Percentiles rank a stretch among this genome's conserved stretches.
Conservation (phyloP, 2,329 filamentous ascomycete species). For the Pestalotiopsis sp. region DNA sequence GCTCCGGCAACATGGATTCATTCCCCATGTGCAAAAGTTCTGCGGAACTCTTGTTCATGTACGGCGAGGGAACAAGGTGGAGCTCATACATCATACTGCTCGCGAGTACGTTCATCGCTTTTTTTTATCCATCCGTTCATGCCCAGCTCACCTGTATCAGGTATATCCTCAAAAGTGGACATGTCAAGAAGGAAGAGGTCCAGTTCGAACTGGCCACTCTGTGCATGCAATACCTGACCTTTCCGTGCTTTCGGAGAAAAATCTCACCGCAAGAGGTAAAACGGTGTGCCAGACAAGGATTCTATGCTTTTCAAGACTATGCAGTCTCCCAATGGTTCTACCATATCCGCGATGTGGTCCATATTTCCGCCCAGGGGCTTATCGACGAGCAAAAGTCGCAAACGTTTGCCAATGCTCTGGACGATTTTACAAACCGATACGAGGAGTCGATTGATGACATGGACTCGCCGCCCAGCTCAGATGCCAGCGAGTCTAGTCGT, state of each 20-base stretch:
- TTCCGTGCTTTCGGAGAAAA: constrained; percentile 29
- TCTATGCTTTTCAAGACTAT: constrained; percentile 41
- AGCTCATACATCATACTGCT: constrained; percentile 40
- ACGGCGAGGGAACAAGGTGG: constrained; percentile 29
- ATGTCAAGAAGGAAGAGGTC: constrained; percentile 24
- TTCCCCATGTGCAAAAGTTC: constrained; percentile 29
- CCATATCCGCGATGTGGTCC: constrained; percentile 22
- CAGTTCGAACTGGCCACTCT: constrained; percentile 32
- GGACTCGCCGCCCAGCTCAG: background rate
- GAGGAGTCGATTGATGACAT: background rate
- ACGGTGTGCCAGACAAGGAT: constrained; percentile 22
- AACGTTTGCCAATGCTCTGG: constrained; percentile 11
- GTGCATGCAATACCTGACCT: constrained; percentile 36
- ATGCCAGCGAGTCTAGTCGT: background rate
- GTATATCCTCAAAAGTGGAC: constrained; percentile 23
- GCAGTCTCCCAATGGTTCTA: constrained; percentile 34
- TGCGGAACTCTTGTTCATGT: constrained; percentile 40
- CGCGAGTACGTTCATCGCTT: constrained; percentile 27
- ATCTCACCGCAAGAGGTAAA: constrained; percentile 16
- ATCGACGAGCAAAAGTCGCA: background rate
- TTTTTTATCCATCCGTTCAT: background rate
- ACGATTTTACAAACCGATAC: constrained; percentile 4
- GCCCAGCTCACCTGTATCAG: constrained; percentile 1
- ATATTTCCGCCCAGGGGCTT: background rate
- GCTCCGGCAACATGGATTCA: constrained; percentile 25